Conservation (phyloP, 1,139 yeast species). For the Candida sanyaensis region DNA sequence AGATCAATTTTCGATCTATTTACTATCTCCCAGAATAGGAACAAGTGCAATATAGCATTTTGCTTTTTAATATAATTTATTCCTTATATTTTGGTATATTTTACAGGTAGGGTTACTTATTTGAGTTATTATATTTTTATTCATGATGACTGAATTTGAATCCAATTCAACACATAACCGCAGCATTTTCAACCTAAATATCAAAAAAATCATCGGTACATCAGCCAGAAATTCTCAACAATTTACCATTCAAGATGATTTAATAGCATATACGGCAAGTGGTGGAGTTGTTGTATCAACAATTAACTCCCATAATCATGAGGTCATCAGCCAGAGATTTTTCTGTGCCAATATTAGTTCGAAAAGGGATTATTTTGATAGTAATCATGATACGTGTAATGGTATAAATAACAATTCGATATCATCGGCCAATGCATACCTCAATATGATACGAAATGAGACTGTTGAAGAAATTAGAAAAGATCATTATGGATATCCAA, state of each 20-base stretch:
- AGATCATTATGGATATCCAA: slow-evolving; percentile 39
- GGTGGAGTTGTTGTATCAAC: slow-evolving; percentile 64
- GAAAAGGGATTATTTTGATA: not conserved
- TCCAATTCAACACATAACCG: not conserved
- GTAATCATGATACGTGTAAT: not conserved
- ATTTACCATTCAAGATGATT: slow-evolving; percentile 40
- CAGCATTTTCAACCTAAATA: slow-evolving; percentile 11
- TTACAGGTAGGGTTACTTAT: not conserved
- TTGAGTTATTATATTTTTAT: not conserved
- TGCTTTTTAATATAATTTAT: not conserved
- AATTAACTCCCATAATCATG: slow-evolving; percentile 19
- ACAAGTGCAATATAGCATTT: no score
- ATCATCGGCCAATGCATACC: slow-evolving; percentile 31
- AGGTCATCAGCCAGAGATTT: slow-evolving; percentile 40
- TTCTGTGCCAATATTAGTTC: slow-evolving; percentile 47
- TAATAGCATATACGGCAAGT: slow-evolving; percentile 63
- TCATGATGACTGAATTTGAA: slow-evolving; percentile 2
- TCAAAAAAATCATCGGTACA: slow-evolving; percentile 29
- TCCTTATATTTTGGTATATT: not conserved
- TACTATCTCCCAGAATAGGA: no score
- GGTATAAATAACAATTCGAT: not conserved
- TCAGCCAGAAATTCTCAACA: slow-evolving; percentile 32
- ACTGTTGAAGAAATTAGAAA: slow-evolving; percentile 14
- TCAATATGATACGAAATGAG: slow-evolving; percentile 25
- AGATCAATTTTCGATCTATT: no score